Base-by-base conservation (phyloP, 441 rosid species). In the Breynia disticha region DNA sequence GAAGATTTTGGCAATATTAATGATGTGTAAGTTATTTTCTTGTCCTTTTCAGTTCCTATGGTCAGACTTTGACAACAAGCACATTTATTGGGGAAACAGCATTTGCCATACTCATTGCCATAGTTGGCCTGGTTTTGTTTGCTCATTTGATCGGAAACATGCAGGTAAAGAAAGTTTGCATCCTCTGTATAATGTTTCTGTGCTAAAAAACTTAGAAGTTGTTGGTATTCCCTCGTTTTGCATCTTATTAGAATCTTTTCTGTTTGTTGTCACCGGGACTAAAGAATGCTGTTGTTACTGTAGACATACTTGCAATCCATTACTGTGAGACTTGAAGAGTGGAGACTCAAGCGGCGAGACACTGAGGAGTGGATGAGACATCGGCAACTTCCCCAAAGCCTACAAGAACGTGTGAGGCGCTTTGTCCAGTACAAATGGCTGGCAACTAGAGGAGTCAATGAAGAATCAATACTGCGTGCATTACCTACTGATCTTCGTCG, bases 351-450 rank as follows among this genome's bases (percentile, higher is more conserved):
- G 75, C 70, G 84, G 57, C 64, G 94, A 63, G 96, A 91, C 72
- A 88, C 96, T 1, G 98, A 91, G 71, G 98, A 91, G 67, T 88
- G 98, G 95, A 91, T 86, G 98, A 68, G 67, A 71, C 96, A 86
- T 66, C 84, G 95, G 16, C 89, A 88, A 48, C 82, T 91, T 11
- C 95, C 97, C 0, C 83, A 70, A 48, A 79, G 71, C 68, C 66
- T 91, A 2, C 74, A 60, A 59, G 87, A 76, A 61, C 72, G 84
- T 35, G 94, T 88, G 43, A 65, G 88, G 48, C 69, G 75, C 52
- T 91, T 83, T 32, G 89, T 88, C 57, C 95, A 82, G 55, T 86
- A 81, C 65, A 88, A 91, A 69, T 82, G 98, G 96, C 69, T 91
- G 37, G 95, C 98, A 10, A 88, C 95, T 58, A 72, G 77, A 54